Percentiles rank a stretch among this genome's conserved stretches.
Conservation (phyloP, 2,329 filamentous ascomycete species). For the Taxawa tesnikishii region DNA sequence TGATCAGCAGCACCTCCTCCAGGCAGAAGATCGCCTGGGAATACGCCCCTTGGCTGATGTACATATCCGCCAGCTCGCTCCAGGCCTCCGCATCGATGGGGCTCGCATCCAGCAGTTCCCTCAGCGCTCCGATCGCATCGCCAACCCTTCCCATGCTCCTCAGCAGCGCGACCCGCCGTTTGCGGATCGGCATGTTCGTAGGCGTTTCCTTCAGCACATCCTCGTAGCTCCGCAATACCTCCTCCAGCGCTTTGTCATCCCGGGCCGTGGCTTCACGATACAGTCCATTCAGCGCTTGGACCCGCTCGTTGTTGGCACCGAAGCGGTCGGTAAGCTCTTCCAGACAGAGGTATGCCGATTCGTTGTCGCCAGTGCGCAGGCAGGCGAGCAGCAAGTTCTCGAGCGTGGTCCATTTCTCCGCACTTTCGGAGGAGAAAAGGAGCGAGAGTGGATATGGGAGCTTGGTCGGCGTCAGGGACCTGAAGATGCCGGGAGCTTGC, state of each 20-base stretch:
- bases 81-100: conserved; percentile 89
- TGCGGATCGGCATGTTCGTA: conserved; percentile 74
- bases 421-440: conserved; percentile 48
- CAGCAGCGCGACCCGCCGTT: conserved; percentile 71
- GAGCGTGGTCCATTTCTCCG: conserved; percentile 72
- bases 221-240: conserved; percentile 67
- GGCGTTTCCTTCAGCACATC: conserved; percentile 59
- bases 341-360: conserved; percentile 62
- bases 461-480: conserved; percentile 20
- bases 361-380: conserved; percentile 72
- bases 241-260: conserved; percentile 51
- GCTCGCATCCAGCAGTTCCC: conserved; percentile 64
- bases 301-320: conserved; percentile 68
- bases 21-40: conserved; percentile 76
- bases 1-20: conserved; percentile 78
- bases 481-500: conserved; percentile 27
- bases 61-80: conserved; percentile 82
- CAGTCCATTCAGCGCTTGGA: conserved; percentile 72
- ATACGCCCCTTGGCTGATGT: conserved; percentile 66
- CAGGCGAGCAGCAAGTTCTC: conserved; percentile 81
- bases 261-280: conserved; percentile 72
- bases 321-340: conserved; percentile 69
- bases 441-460: conserved; percentile 40
- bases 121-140: conserved; percentile 65
- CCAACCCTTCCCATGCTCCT: conserved; percentile 55